Evolutionary conservation across 192 early-diverging fungal species (phyloP), one percentile per base, ranked within the genome.

Genomic region (Coemansia sp.): DNA sequence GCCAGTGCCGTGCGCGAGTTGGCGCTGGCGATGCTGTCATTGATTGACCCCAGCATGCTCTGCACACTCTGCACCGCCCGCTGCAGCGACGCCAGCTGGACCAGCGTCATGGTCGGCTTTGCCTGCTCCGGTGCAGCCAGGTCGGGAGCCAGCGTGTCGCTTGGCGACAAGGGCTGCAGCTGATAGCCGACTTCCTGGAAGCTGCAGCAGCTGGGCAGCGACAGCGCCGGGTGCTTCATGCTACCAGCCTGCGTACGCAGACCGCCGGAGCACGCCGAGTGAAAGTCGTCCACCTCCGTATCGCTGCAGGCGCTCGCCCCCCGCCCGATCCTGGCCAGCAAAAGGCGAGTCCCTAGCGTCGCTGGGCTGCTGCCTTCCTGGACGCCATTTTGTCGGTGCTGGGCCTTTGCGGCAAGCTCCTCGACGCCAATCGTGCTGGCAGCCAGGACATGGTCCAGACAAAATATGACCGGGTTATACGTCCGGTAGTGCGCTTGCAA

Each of bases 41-140:
- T 56, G 51, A 71, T 58, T 13, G 60, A 56, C 11, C 60, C 51
- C 26, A 71, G 49, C 68, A 71, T 71, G 23, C 49, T 41, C 56
- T 71, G 68, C 28, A 71, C 68, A 23, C 68, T 37, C 44, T 56
- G 68, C 30, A 71, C 61, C 1, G 67, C 67, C 5, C 67, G 51
- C 40, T 71, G 67, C 30, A 71, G 48, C 29, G 67, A 71, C 18
- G 67, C 67, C 38, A 71, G 56, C 44, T 71, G 67, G 16, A 71
- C 47, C 8, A 56, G 44, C 22, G 56, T 64, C 40, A 54, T 45
- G 2, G 28, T 14, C 19, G 10, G 9, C 19, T 18, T 17, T 38
- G 30, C 17, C 18, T 25, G 25, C 30, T 7, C 38, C 44, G 22
- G 6, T 26, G 28, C 31, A 32, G 17, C n/a, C 30, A 17, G 30